Percentiles rank a stretch among this genome's conserved stretches.
Evolutionary conservation across 345 rosid genomes (phyloP).

Genomic region (Limnanthes douglasii): DNA sequence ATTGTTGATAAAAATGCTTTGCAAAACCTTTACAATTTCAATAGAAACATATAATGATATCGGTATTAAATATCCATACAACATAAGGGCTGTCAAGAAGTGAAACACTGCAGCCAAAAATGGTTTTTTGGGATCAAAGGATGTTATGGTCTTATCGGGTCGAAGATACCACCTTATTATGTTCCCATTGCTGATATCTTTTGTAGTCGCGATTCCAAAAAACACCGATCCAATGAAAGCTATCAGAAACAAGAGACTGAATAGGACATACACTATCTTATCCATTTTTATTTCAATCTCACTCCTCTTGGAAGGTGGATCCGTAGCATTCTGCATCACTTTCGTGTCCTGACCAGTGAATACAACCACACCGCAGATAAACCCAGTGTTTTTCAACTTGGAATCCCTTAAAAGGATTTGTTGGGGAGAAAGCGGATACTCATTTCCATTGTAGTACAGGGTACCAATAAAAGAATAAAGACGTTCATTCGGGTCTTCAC

Average conservation of each 20-base stretch:
- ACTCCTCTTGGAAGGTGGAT: conserved; percentile 90
- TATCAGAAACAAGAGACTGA: conserved; percentile 49
- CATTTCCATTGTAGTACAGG: conserved; percentile 16
- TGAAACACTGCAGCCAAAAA: conserved; percentile 56
- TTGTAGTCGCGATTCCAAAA: conserved; percentile 45
- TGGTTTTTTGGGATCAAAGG: conserved; percentile 44
- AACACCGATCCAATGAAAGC: conserved; percentile 52
- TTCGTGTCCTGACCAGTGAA: conserved; percentile 92
- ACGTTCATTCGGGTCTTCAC: conserved; percentile 82
- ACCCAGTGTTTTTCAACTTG: conserved; percentile 62
- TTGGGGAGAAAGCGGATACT: conserved; percentile 44
- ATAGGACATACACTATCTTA: conserved; percentile 68
- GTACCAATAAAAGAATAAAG: conserved; percentile 72
- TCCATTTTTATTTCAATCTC: conserved; percentile 87
- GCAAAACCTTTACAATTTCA: conserved; percentile 82
- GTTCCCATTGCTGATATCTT: conserved; percentile 30
- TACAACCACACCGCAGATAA: conserved; percentile 51
- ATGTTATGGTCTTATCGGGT: conserved; percentile 41
- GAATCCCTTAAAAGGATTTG: conserved; percentile 85
- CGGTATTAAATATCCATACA: conserved; percentile 87
- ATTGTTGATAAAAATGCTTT: conserved; percentile 77
- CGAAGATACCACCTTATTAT: conserved; percentile 68
- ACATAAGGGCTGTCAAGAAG: conserved; percentile 81
- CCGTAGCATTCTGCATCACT: conserved; percentile 83
- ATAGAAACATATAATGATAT: conserved; percentile 79